Evolutionary conservation across 1,284 basidiomycete species (phyloP), one percentile per base, ranked within the genome.

Genomic region (Ustilago cynodontis): DNA sequence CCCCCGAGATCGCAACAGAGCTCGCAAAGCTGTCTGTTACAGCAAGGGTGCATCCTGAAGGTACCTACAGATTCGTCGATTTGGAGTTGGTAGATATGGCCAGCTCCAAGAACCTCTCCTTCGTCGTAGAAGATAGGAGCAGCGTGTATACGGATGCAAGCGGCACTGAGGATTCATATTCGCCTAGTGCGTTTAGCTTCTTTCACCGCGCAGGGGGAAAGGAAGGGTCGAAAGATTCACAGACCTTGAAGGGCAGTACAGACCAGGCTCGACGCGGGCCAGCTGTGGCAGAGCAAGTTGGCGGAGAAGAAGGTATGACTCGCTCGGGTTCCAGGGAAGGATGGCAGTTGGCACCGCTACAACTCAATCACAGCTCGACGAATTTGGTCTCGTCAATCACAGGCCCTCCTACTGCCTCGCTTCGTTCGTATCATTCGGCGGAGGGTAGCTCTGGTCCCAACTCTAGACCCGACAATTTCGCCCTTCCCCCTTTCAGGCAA

Each of bases 1-100:
- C 87, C 79, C 67, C 90, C 89, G 14, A 92, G 90, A 41, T 79
- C 22, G 54, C 59, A 0, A 24, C 59, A 3, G 59, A 51, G 52
- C 54, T 77, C 4, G n/a, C 55, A 5, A 45, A 41, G 16, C 22
- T 72, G 20, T 56, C 61, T 4, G n/a, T 77, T 20, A 68, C 69
- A 6, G 52, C 47, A 8, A 26, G 39, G 6, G 47, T 64, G 13
- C 52, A 31, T 13, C 52, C 67, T n/a, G 66, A 62, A 24, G 45
- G 55, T 11, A 69, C 51, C 18, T 59, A 35, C 31, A 43, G 58
- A n/a, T 67, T 72, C 22, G 47, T 72, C 14, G 58, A 67, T 8
- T 8, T 67, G 26, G 70, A 69, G 33, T 45, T 68, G 61, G 65
- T 73, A 28, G 65, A 68, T 31, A 73, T 68, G 71, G 58, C 65